Evolutionary conservation across 2,329 filamentous ascomycete species (phyloP), one percentile per base, ranked within the genome.

Genomic region (Plenodomus lindquistii): DNA sequence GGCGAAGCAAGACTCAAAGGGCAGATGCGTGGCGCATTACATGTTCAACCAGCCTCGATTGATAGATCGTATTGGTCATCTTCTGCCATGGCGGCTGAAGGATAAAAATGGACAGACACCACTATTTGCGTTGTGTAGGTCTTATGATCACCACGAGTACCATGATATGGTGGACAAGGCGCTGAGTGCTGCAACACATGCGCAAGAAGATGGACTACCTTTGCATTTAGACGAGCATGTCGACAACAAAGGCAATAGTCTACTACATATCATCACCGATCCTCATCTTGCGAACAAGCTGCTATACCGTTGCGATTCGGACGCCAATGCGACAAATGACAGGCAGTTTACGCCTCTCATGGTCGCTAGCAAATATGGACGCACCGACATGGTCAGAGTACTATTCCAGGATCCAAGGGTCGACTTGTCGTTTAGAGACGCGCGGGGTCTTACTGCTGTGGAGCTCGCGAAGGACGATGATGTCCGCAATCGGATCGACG

Each of bases 21-120:
- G 93, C 18, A 86, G 94, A 60, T 96, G 91, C 53, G 83, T 90
- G 43, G 94, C 88, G n/a, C 94, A 99, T 72, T 99, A 99, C 70
- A 80, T 99, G 15, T 99, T 99, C 75, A 89, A 96, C 65, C 87
- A 90, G 8, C 94, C 94, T 2, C 80, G 83, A 44, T 78, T 99
- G 17, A 94, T 99, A 58, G 76, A 79, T 37, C 81, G 82, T 45
- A 86, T 97, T 51, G 92, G 91, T 2, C 80, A 82, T 50, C 75
- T 93, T 57, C 78, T 99, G 44, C 89, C 91, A 8, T 99, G 94
- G 94, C 83, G 85, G 48, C 85, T 95, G 71, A 91, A 87, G 59
- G 94, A 99, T 72, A 95, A 91, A 70, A 97, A 97, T 66, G 94
- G 94, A 0, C 94, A 97, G 73, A 99, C 95, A n/a, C 95, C 94